These are phyloP conservation scores for Entomortierella beljakovae DNA, from an alignment of 192 early-diverging fungal genomes.

Conservation along the genomic window DNA sequence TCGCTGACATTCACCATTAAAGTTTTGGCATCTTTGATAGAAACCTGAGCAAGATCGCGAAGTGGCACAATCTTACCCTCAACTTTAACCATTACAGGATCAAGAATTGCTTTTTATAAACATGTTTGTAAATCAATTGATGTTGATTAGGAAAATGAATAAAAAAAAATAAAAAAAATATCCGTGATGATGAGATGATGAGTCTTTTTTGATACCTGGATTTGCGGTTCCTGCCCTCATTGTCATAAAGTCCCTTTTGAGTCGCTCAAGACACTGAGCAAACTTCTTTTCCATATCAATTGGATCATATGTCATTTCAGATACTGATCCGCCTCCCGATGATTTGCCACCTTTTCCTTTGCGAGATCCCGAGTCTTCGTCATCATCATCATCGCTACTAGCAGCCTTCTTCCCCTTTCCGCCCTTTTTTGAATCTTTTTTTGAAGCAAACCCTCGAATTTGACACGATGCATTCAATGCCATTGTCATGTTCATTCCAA, in stretches of 20 bases:
- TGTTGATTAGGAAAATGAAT: background rate
- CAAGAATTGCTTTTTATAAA: conserved; percentile 68
- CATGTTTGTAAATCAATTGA: background rate
- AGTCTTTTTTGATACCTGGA: conserved; percentile 62
- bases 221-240: conserved; percentile 79
- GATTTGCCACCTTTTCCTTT: conserved; percentile 33
- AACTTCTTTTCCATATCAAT: conserved; percentile 68
- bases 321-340: background rate
- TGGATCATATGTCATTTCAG: conserved; percentile 63
- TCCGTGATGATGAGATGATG: too few species aligned
- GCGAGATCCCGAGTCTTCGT: conserved; percentile 23
- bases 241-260: conserved; percentile 74
- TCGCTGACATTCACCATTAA: conserved; percentile 84
- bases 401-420: conserved; percentile 20
- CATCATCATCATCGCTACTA: conserved; percentile 31
- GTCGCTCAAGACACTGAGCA: conserved; percentile 63
- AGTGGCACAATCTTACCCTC: conserved; percentile 67
- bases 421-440: conserved; percentile 19
- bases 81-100: conserved; percentile 72
- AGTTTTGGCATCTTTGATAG: conserved; percentile 86
- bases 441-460: conserved; percentile 34
- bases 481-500: conserved; percentile 20
- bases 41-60: conserved; percentile 77
- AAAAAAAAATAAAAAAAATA: background rate
- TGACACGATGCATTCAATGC: conserved; percentile 5